Evolutionary conservation across 805 yeast species (phyloP), one percentile per base, ranked within the genome.

Genomic region (Komagataella pastoris): DNA sequence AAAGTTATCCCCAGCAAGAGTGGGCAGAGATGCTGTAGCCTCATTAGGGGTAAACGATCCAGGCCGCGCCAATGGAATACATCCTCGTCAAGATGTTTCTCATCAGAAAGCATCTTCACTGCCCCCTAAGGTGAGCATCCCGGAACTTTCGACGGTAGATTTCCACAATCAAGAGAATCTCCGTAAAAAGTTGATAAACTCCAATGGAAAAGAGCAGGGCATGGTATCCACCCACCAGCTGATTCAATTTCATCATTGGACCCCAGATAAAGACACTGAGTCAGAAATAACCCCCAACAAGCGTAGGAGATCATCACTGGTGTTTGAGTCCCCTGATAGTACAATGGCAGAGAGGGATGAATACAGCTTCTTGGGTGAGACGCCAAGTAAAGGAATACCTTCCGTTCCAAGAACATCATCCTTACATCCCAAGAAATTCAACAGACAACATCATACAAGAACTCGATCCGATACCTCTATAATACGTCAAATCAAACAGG

Each of bases 1-100:
- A 54, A 78, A 83, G 17, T 63, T 74, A 30, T 80, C 87, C 1
- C 89, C 89, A 0, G 85, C 88, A 1, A 80, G 79, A 57, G 73
- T 82, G 8, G 90, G 90, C 0, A 88, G 88, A 1, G 76, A 74
- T 19, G 88, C 88, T 1, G 85, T 83, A 1, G 83, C 87, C 0
- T 68, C 71, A 1, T 58, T 76, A 40, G 64, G 62, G 23, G 30
- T 30, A 43, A 49, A 44, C 6, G 19, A 17, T 12, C 23, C 17
- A 3, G 23, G 23, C 4, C 47, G 47, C 23, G 14, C 10, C 14
- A 43, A 30, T 10, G 23, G 51, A 5, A 19, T 30, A 30, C n/a
- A 46, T 23, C 47, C 43, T 19, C 18, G 43, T n/a, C 47, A 24
- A n/a, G 17, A 8, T 14, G 8, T 30, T 12, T 30, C 40, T 30